Conservation (phyloP, 2,329 filamentous ascomycete species). For the Ustulina deusta region DNA sequence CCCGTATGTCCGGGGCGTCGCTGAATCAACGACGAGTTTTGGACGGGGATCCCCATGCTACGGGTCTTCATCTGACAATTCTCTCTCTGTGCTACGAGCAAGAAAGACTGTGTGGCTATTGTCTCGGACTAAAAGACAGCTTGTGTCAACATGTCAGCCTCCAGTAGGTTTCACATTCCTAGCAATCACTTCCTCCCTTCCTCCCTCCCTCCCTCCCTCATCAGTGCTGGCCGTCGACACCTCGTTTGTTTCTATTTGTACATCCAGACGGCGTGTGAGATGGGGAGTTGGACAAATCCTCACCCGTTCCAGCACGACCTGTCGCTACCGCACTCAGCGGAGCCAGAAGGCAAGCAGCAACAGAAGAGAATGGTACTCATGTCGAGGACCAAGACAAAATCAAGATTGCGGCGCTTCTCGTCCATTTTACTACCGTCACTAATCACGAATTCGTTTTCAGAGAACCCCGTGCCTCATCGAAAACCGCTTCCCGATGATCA, state of each 20-base stretch:
- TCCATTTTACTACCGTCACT: conserved; percentile 51
- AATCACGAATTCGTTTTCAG: conserved; percentile 45
- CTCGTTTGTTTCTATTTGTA: conserved; percentile 7
- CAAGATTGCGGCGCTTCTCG: conserved; percentile 48
- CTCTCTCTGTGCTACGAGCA: conserved; percentile 6
- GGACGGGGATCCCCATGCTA: conserved; percentile 36
- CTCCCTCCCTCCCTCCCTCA: neutral
- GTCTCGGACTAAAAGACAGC: conserved; percentile 31
- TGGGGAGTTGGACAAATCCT: conserved; percentile 19
- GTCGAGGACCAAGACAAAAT: conserved; percentile 40
- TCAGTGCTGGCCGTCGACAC: conserved; percentile 6
- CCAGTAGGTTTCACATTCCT: conserved; percentile 37
- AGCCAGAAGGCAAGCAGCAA: conserved; percentile 12
- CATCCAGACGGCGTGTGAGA: conserved; percentile 14
- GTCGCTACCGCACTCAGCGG: conserved; percentile 28
- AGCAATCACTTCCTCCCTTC: conserved; percentile 14
- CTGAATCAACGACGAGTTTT: conserved; percentile 25
- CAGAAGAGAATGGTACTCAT: conserved; percentile 19
- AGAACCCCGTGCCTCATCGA: conserved; percentile 42
- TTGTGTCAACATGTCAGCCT: conserved; percentile 34
- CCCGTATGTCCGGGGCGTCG: conserved; percentile 23
- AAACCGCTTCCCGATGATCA: conserved; percentile 47
- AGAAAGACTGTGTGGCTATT: conserved; percentile 29
- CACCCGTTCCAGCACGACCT: conserved; percentile 20
- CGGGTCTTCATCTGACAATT: conserved; percentile 35